Percentiles rank a stretch among this genome's conserved stretches.
Conservation (phyloP, 1,139 yeast genomes). For the Wickerhamomyces sp. region DNA sequence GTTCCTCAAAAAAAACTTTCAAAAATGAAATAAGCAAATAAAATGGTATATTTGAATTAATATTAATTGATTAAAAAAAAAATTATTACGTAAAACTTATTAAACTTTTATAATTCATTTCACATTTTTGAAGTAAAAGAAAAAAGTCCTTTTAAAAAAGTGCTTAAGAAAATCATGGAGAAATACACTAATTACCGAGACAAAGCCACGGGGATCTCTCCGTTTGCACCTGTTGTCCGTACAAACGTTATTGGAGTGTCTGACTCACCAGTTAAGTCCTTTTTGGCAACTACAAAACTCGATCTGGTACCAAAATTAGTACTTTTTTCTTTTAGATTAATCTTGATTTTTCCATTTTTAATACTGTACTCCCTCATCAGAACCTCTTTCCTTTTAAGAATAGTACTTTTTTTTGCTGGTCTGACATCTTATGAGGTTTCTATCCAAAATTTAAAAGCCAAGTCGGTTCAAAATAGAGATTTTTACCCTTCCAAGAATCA, state of each 20-base stretch:
- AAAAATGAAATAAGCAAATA: too few relatives aligned
- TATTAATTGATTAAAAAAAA: too few relatives aligned
- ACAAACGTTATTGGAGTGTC: constrained; percentile 10
- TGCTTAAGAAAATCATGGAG: constrained; percentile 43
- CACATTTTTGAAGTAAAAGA: too few relatives aligned
- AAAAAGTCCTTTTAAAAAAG: too few relatives aligned
- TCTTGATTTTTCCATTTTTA: constrained; percentile 29
- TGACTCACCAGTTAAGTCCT: constrained; percentile 18
- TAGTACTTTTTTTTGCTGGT: constrained; percentile 12
- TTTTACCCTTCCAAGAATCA: constrained; percentile 41
- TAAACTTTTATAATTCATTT: too few relatives aligned
- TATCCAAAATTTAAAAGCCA: constrained; percentile 19
- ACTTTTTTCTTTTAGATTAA: constrained; percentile 3
- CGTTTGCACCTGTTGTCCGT: constrained; percentile 50
- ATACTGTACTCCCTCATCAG: constrained; percentile 15
- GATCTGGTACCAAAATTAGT: constrained; percentile 8
- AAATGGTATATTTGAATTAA: too few relatives aligned
- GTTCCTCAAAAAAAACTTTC: too few relatives aligned
- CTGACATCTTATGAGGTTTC: constrained; percentile 10
- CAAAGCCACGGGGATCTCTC: constrained; percentile 79
- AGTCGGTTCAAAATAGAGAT: constrained; percentile 16
- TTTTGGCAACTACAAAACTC: constrained; percentile 22
- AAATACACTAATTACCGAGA: constrained; percentile 73
- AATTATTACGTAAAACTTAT: not conserved
- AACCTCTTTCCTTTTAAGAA: constrained; percentile 3